Base-by-base conservation (phyloP, 192 early-diverging fungal species). In the Entomortierella parvispora region DNA sequence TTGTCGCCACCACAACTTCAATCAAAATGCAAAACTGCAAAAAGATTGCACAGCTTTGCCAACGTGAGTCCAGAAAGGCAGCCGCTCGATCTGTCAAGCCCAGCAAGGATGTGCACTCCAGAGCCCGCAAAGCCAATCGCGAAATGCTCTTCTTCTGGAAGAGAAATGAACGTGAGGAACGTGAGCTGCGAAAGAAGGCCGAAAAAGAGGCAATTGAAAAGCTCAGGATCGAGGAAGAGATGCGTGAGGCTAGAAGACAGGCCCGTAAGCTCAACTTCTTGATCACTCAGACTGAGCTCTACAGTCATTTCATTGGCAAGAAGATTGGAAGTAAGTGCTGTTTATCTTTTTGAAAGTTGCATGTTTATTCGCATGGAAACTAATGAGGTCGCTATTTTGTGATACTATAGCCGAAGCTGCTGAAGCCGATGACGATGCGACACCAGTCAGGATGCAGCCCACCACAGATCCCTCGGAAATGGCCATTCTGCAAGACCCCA, bases 141-240 rank as follows among this genome's bases (percentile, higher is more conserved):
- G 83, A 94, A 78, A 92, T 95, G 91, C 79, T 94, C n/a, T 51
- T 91, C 37, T 95, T 94, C 67, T 97, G 95, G 95, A 95, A 95
- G 65, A 86, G 90, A 48, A 91, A 97, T 70, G 95, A 97, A 69
- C 90, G 89, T 62, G 93, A 95, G 80, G 95, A 97, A 81, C 89
- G 93, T 17, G 95, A 97, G 40, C 59, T 90, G 69, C 88, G 93
- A 52, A 97, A 95, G 79, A 90, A 90, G 60, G 94, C 94, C 1
- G 94, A 97, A 74, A 90, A 87, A 52, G 95, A 97, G 80, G 91
- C 93, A 2, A 74, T 92, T 23, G 95, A 97, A 69, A 81, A 83
- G 45, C 80, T 89, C 50, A 83, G 90, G 37, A 84, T 88, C 20
- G 93, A 95, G 66, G 95, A 97, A 62, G 95, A 95, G 71, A 80